phyloP scores from a whole-genome alignment of 1,284 basidiomycete species.

The Sutorius eximius region DNA sequence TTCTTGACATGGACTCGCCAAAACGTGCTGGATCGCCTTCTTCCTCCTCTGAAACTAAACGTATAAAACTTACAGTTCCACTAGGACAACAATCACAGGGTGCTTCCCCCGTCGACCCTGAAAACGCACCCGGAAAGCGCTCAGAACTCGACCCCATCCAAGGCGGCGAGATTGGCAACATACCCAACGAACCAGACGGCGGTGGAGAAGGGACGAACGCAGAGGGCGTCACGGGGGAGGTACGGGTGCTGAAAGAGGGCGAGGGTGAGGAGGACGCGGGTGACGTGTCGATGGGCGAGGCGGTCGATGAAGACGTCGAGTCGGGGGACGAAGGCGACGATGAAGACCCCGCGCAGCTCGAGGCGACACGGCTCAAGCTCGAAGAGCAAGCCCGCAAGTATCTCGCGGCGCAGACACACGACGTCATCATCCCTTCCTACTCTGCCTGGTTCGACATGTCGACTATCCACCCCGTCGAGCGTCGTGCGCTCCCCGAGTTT shows the following conservation, averaged over 20 bases:
- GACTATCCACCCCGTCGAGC: slow-evolving; percentile 90
- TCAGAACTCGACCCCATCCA: slow-evolving; percentile 74
- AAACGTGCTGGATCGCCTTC: slow-evolving; percentile 71
- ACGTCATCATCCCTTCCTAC: slow-evolving; percentile 96
- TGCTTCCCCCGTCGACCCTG: slow-evolving; percentile 65
- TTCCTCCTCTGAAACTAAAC: slow-evolving; percentile 60
- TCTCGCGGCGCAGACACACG: slow-evolving; percentile 95
- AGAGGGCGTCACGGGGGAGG: slow-evolving; percentile 41
- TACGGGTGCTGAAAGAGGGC: slow-evolving; percentile 56
- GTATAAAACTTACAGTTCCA: slow-evolving; percentile 62
- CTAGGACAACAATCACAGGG: slow-evolving; percentile 55
- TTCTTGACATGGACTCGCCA: slow-evolving; percentile 60
- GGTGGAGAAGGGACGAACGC: slow-evolving; percentile 42
- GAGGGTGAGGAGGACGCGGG: slow-evolving; percentile 64
- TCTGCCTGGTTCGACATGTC: slow-evolving; percentile 98
- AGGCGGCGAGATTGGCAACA: slow-evolving; percentile 69
- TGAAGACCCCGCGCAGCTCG: slow-evolving; percentile 78
- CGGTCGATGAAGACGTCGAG: slow-evolving; percentile 65
- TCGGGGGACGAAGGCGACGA: slow-evolving; percentile 62
- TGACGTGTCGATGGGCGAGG: slow-evolving; percentile 75
- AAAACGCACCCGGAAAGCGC: slow-evolving; percentile 73
- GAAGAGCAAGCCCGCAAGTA: slow-evolving; percentile 91
- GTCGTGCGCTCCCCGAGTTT: slow-evolving; percentile 94
- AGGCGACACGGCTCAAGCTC: slow-evolving; percentile 73
- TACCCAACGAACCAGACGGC: slow-evolving; percentile 50